A percentile compares a stretch with the other conserved stretches of the same genome.
Conservation (phyloP, 352 stramenopile genomes). For the Phytopythium sindhum region DNA sequence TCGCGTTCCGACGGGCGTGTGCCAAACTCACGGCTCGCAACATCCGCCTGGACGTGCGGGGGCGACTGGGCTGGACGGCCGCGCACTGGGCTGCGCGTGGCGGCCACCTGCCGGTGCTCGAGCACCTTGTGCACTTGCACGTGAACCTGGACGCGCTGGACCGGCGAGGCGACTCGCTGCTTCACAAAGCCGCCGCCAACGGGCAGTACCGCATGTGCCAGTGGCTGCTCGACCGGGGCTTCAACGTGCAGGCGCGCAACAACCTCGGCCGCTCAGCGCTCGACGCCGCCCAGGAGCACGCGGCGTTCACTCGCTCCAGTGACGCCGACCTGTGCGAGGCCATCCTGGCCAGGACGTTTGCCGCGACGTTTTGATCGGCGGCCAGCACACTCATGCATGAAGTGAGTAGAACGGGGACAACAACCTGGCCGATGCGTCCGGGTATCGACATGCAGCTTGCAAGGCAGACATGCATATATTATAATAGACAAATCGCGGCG, state of each 20-base stretch:
- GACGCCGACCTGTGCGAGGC: constrained; percentile 49
- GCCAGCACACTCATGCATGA: neutral
- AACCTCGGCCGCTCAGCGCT: constrained; percentile 64
- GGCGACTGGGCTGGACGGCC: constrained; percentile 74
- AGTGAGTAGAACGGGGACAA: neutral
- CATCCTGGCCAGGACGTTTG: constrained; percentile 39
- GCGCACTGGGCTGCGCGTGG: constrained; percentile 72
- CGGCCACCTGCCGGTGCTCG: constrained; percentile 59
- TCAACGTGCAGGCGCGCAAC: constrained; percentile 62
- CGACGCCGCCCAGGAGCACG: constrained; percentile 52
- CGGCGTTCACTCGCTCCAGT: constrained; percentile 27
- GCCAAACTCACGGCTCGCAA: constrained; percentile 32
- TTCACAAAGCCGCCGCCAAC: constrained; percentile 80
- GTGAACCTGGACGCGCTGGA: constrained; percentile 67
- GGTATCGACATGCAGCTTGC: neutral
- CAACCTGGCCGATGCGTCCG: neutral
- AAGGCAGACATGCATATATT: neutral
- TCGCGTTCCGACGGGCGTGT: constrained; percentile 41
- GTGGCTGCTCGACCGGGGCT: constrained; percentile 65
- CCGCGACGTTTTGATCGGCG: constrained; percentile 27
- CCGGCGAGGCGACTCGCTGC: constrained; percentile 58
- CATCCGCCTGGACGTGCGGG: constrained; percentile 43
- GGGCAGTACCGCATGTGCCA: constrained; percentile 55
- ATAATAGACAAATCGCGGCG: constrained; percentile 2
- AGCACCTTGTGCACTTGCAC: constrained; percentile 42